Base-by-base conservation (phyloP, 225 moss, liverwort and hornwort genomes). In the Climacium dendroides region DNA sequence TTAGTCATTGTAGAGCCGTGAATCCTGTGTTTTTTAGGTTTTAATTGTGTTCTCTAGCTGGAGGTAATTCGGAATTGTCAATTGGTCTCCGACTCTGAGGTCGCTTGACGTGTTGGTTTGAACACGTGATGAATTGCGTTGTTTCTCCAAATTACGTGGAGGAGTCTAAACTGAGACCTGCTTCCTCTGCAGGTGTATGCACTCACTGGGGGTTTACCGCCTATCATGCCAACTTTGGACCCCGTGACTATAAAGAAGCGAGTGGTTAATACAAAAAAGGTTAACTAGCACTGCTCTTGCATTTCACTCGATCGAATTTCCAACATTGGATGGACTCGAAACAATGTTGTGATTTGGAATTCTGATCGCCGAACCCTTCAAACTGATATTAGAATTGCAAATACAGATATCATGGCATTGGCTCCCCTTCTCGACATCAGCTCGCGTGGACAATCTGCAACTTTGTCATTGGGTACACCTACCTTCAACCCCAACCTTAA, bases 151-250 rank as follows among this genome's bases (percentile, higher is more conserved):
- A 55, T 69, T 32, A 23, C 30, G 16, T 69, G 37, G 30, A 71
- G 72, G 71, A 72, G 26, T 57, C 50, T 65, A 32, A 58, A 74
- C 41, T 63, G 53, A 41, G 77, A 71, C 78, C 53, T 81, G 58
- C 50, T 45, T 69, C 59, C 29, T 92, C 80, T 93, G 89, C 93
- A 96, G 97, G 98, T 99, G 53, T 99, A 95, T 92, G 97, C 97
- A 54, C 96, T 99, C 83, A 99, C 97, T 34, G 99, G 97, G 20
- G 97, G 99, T 26, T 91, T 99, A 82, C 99, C 99, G 74, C 97
- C 99, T 47, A 90, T 96, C 59, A 96, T 99, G 93, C 95, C 99
- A 87, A 88, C 95, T 65, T 90, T 99, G 86, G 99, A 99, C 88
- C 89, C 95, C 19, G 89, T 94, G 78, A 93, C 90, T 80, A 88